Conservation (phyloP, 2,329 filamentous ascomycete species). For the Keithomyces neogunnii region DNA sequence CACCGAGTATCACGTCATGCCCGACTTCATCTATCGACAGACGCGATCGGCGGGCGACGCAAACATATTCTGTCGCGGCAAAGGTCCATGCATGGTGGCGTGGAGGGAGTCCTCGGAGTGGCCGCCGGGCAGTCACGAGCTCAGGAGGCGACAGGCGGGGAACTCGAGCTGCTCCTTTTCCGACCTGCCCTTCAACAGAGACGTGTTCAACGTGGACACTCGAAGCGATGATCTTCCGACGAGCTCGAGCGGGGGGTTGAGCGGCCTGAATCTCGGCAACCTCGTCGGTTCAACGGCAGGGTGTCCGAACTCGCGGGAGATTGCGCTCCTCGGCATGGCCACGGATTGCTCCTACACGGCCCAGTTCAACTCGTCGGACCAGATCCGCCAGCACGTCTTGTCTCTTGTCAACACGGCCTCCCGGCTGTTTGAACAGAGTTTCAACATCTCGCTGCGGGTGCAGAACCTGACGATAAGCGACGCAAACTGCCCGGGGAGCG, state of each 20-base stretch:
- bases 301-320: conserved; percentile 70
- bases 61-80: neutral
- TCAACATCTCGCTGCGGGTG: conserved; percentile 82
- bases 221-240: neutral
- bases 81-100: neutral
- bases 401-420: conserved; percentile 78
- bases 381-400: conserved; percentile 63
- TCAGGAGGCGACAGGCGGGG: neutral
- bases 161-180: neutral
- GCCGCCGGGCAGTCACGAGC: neutral
- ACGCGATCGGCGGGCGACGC: neutral
- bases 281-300: conserved; percentile 64
- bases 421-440: conserved; percentile 70
- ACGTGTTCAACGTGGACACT: neutral
- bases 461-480: conserved; percentile 70
- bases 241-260: neutral
- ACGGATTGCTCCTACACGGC: conserved; percentile 78
- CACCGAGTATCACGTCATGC: conserved; percentile 10
- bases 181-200: neutral
- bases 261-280: neutral
- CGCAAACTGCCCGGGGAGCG: conserved; percentile 55
- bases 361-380: conserved; percentile 53
- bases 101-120: neutral
- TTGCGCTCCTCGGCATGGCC: conserved; percentile 83
- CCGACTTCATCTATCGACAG: conserved; percentile 5